These are phyloP conservation scores for Pythium diclinum DNA, from an alignment of 352 stramenopile genomes.

Conservation along the genomic window DNA sequence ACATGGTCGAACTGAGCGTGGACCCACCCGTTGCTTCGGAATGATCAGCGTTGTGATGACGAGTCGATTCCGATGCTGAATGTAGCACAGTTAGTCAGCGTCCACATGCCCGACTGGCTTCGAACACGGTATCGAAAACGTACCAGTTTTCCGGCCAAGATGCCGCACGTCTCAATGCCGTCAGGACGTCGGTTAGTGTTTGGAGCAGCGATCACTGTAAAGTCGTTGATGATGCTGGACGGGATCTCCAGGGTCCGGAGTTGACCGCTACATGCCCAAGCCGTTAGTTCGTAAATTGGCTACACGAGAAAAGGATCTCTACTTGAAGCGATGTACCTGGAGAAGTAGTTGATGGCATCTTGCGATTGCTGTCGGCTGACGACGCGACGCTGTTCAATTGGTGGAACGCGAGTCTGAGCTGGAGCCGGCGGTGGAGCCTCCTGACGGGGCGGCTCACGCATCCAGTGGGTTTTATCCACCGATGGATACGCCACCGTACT, in stretches of 20 bases:
- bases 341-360: constrained; percentile 56
- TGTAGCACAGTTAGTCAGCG: not conserved
- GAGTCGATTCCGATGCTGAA: constrained; percentile 48
- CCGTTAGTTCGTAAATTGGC: not conserved
- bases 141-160: constrained; percentile 80
- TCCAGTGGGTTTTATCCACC: constrained; percentile 64
- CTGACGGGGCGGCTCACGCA: constrained; percentile 26
- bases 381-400: constrained; percentile 15
- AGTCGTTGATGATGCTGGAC: constrained; percentile 64
- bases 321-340: constrained; percentile 38
- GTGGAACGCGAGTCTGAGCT: not conserved
- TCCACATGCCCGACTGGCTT: no score
- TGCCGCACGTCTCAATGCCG: constrained; percentile 90
- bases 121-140: not conserved
- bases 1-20: not conserved
- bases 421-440: constrained; percentile 5
- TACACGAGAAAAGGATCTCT: not conserved
- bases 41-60: constrained; percentile 86
- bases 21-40: constrained; percentile 75
- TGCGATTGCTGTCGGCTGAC: constrained; percentile 52
- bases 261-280: constrained; percentile 35
- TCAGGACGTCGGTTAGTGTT: constrained; percentile 75
- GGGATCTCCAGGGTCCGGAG: constrained; percentile 72
- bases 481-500: constrained; percentile 40
- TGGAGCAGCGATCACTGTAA: constrained; percentile 69